phyloP scores from a whole-genome alignment of 805 yeast genomes.

The Saccharomycopsis fodiens region DNA sequence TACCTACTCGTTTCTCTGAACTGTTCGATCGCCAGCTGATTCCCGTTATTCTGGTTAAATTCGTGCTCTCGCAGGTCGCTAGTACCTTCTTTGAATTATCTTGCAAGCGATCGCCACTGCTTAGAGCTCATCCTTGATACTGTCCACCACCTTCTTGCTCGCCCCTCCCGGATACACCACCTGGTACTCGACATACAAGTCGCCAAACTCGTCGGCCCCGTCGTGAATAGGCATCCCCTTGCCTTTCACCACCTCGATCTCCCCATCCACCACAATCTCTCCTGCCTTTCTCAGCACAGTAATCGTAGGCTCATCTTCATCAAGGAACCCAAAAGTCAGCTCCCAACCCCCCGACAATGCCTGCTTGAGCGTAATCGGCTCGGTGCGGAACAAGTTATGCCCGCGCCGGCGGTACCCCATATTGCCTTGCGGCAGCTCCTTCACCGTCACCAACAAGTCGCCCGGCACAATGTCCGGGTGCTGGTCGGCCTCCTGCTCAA shows the following conservation, averaged over 20 bases:
- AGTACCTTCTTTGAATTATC: not conserved
- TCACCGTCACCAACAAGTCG: conserved; percentile 55
- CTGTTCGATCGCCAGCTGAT: too few relatives aligned
- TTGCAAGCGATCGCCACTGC: not conserved
- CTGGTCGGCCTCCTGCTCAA: conserved; percentile 76
- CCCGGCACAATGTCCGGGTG: conserved; percentile 81
- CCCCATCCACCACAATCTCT: conserved; percentile 50
- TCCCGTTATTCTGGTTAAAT: too few relatives aligned
- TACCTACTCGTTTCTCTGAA: too few relatives aligned
- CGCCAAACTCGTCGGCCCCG: conserved; percentile 41
- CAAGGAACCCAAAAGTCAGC: conserved; percentile 60
- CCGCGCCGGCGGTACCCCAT: conserved; percentile 85
- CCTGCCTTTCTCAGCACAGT: conserved; percentile 44
- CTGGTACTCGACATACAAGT: conserved; percentile 39
- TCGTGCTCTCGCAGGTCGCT: too few relatives aligned
- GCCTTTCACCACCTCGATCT: conserved; percentile 61
- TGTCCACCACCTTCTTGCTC: conserved; percentile 5
- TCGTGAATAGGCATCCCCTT: conserved; percentile 77
- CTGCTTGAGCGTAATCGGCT: conserved; percentile 63
- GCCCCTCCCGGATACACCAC: conserved; percentile 37
- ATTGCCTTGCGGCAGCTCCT: conserved; percentile 48
- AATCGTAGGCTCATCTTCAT: conserved; percentile 42
- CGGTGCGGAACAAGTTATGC: conserved; percentile 69
- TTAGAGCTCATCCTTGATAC: not conserved
- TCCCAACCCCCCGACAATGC: conserved; percentile 78